Base-by-base conservation (phyloP, 371 early-diverging fungal genomes). In the Mucor racemosus region DNA sequence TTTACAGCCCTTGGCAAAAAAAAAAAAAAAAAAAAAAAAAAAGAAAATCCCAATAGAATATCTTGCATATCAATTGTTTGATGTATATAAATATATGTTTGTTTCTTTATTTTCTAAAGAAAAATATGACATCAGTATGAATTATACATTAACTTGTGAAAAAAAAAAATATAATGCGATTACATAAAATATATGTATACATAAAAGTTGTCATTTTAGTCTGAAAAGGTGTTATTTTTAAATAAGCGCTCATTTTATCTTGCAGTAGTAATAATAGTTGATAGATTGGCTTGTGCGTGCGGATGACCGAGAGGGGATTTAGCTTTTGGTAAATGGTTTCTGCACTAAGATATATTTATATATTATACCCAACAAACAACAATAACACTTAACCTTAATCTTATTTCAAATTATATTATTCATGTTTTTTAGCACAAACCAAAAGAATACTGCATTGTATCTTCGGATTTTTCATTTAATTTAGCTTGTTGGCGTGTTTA, bases 121-220 rank as follows among this genome's bases (percentile, higher is more conserved):
- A 26, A 26, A 26, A 26, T 1, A 26, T 44, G 44, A 44, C 44
- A 44, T 44, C 44, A 44, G 44, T 7, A 44, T 44, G 44, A 44
- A 17, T 44, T 17, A 26, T n/a, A 44, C 44, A n/a, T 15, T 17
- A 44, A 6, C n/a, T 44, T 44, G n/a, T 42, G n/a, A 13, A 9
- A 41, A 41, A 41, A 41, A 6, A 42, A 0, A 44, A 44, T 17
- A 44, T 17, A 44, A 44, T 17, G 17, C 19, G n/a, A 42, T 42
- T 42, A 42, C 44, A 42, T 42, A 42, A 42, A 15, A n/a, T 14
- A 17, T 17, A 44, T 7, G 42, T 11, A 17, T 44, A 44, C 44
- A 44, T n/a, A 44, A 44, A 44, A 44, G 44, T 44, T 44, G 44
- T 44, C 44, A 44, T 44, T 44, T 44, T 44, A 44, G 44, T 17